Evolutionary conservation across 805 yeast genomes (phyloP), one percentile per base, ranked within the genome.

Genomic region (Metschnikowia borealis): DNA sequence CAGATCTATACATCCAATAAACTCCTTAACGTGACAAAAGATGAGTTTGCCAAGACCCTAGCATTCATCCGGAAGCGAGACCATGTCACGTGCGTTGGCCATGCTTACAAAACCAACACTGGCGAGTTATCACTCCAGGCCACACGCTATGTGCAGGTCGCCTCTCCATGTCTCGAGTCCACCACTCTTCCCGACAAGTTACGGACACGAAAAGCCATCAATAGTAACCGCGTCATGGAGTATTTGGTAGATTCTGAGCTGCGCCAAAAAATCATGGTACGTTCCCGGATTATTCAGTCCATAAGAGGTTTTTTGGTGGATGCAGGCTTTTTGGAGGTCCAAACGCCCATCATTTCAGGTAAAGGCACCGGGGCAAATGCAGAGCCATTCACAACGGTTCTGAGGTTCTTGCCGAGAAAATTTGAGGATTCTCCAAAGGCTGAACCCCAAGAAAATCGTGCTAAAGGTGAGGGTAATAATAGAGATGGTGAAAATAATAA

Each of bases 291-390:
- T 1, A 72, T 84, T 2, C 70, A 73, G 10, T 63, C 75, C 1
- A 71, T 92, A 3, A 69, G 97, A 20, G 54, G 61, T 1, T 90
- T 80, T 58, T 74, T 92, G 18, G 73, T 75, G 38, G 58, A 61
- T 0, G 67, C 70, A 20, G 81, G 73, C 1, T 94, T 90, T 56
- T 54, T 87, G 2, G 97, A 90, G 64, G 96, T 94, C 0, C 87
- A 85, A 46, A 94, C 99, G 0, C 99, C 99, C 0, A 79, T 90
- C 1, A 66, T 94, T 11, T 80, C 89, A 0, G 82, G 84, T 1
- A 70, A 73, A 33, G 81, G 90, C 0, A 87, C 89, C 15, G 99
- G 99, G 2, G 99, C 99, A 5, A 83, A 84, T 59, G 98, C 99
- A 0, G 78, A 79, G n/a, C 96, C 98, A 0, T 94, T 94, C 58